Evolutionary conservation across 2,329 filamentous ascomycete species (phyloP).

Genomic region (Dissoconium aciculare): DNA sequence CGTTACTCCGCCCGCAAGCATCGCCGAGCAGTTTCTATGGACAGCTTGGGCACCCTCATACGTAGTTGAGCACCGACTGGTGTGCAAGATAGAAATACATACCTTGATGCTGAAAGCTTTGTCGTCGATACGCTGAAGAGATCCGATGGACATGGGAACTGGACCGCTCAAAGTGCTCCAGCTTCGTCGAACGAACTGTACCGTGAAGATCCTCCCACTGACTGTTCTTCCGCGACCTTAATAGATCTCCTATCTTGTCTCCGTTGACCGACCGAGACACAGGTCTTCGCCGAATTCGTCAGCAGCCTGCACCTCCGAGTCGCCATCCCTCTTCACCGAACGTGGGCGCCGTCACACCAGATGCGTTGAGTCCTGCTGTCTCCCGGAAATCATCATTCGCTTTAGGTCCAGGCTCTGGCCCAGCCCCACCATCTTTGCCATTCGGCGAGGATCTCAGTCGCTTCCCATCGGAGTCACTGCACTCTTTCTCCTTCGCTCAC

Average conservation of each 20-base stretch:
- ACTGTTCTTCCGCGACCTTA: background rate
- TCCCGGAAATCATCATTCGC: conserved; percentile 36
- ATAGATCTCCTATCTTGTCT: conserved; percentile 64
- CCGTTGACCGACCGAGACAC: conserved; percentile 27
- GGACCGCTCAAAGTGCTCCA: no score
- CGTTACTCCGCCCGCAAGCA: no score
- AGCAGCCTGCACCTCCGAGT: conserved; percentile 46
- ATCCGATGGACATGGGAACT: no score
- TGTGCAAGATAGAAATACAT: no score
- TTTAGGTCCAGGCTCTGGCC: conserved; percentile 41
- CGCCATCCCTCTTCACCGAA: conserved; percentile 50
- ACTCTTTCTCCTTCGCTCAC: conserved; percentile 95
- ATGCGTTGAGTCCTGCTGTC: conserved; percentile 54
- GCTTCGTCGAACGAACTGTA: no score
- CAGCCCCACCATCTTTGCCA: conserved; percentile 51
- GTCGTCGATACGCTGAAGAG: no score
- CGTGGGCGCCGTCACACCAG: conserved; percentile 56
- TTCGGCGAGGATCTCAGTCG: conserved; percentile 79
- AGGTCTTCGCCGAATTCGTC: conserved; percentile 84
- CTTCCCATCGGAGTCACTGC: conserved; percentile 88
- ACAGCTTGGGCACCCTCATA: no score
- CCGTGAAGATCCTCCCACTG: background rate
- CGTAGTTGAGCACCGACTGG: no score
- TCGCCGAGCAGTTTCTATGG: no score
- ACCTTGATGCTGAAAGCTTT: no score